These are phyloP conservation scores for Cucumis melo DNA, from an alignment of 306 rosid species.

Conservation along the genomic window DNA sequence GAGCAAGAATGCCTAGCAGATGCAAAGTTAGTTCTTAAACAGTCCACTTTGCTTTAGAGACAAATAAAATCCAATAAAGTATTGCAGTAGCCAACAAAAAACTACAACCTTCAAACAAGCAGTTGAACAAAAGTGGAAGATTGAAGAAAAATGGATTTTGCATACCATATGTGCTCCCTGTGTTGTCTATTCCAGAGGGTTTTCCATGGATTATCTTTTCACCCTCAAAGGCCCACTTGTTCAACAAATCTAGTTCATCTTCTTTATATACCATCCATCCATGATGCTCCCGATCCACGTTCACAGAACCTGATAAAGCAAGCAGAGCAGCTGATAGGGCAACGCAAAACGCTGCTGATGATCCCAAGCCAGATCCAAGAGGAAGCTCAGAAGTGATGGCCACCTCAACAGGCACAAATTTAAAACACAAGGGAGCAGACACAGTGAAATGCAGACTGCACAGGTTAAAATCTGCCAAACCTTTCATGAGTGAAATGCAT, in stretches of 20 bases:
- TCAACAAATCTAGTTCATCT: slow-evolving; percentile 55
- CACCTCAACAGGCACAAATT: slow-evolving; percentile 81
- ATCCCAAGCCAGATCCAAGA: slow-evolving; percentile 84
- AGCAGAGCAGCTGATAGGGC: slow-evolving; percentile 68
- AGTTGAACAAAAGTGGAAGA: not conserved
- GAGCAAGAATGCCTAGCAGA: too few species aligned
- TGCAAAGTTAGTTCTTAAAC: not conserved
- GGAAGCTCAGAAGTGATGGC: slow-evolving; percentile 78
- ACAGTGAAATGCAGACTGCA: not conserved
- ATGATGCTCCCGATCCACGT: slow-evolving; percentile 35
- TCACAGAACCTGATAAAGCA: slow-evolving; percentile 45
- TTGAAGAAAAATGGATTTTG: not conserved
- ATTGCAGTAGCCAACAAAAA: not conserved
- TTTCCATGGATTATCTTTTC: slow-evolving; percentile 91
- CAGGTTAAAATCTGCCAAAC: not conserved
- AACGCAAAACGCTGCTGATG: slow-evolving; percentile 77
- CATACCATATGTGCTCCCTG: slow-evolving; percentile 83
- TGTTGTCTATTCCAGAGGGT: slow-evolving; percentile 96
- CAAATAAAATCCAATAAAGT: not conserved
- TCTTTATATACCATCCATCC: slow-evolving; percentile 56
- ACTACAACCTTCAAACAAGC: not conserved
- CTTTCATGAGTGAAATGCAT: not conserved
- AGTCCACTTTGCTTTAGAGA: not conserved
- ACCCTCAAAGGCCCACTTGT: slow-evolving; percentile 98
- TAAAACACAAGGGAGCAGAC: slow-evolving; percentile 16